Base-by-base conservation (phyloP, 2,329 filamentous ascomycete genomes). In the Fusarium sp. region DNA sequence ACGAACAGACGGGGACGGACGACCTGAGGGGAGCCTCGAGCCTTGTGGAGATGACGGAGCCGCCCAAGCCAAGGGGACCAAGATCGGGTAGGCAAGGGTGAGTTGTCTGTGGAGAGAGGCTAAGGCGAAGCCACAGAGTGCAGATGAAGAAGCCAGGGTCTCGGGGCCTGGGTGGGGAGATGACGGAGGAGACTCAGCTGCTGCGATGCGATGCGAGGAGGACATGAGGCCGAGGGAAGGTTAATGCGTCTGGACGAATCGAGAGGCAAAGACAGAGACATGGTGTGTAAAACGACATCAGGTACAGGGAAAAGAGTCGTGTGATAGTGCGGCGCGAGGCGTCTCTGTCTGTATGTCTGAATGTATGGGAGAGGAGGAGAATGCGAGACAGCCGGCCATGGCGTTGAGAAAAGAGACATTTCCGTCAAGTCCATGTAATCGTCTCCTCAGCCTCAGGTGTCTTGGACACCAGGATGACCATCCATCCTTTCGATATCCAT, bases 211-310 rank as follows among this genome's bases (percentile, higher is more conserved):
- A 39, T 39, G 45, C 48, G 18, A 52, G 48, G 50, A 58, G 68
- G 60, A 45, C 45, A 64, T 63, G 45, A 22, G 52, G 64, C 27
- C 10, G 65, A 61, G 57, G 24, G 22, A 63, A 69, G 59, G 54
- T 67, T 63, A 60, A 63, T 45, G 58, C 45, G 56, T 41, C 50
- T 63, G 66, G 73, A 71, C 74, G 76, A 78, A 76, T 76, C 39
- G 68, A 69, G 65, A 65, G 50, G 52, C 54, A 41, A 67, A 18
- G 61, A 43, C 70, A 78, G 73, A 78, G 76, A 78, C 76, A 78
- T 72, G 76, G 76, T 78, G 76, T 74, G 76, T 78, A 78, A 77
- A 78, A 78, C 76, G 76, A 72, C 69, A 76, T 68, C 66, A 71
- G 68, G 70, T 56, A 72, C 73, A 73, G 64, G 52, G 52, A 60